Evolutionary conservation across 768 basidiomycete genomes (phyloP).

Genomic region (Rhodocollybia butyracea): DNA sequence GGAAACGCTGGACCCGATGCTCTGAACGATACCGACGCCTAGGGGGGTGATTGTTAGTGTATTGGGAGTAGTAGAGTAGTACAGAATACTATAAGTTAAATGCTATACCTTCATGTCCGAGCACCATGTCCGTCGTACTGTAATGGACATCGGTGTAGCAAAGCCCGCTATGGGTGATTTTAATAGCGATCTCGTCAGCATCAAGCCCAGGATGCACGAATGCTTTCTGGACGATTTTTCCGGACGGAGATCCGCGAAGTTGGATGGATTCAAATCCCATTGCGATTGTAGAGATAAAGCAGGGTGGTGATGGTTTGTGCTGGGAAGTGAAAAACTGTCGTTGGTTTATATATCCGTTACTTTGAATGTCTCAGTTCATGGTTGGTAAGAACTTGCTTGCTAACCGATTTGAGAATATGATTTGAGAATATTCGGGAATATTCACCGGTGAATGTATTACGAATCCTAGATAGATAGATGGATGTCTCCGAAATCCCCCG

Average conservation of each 20-base stretch:
- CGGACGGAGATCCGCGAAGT: not conserved
- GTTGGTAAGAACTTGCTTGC: no score
- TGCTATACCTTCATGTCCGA: constrained; percentile 31
- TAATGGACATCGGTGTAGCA: constrained; percentile 34
- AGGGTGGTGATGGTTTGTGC: no score
- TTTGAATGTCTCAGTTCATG: no score
- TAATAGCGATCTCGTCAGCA: constrained; percentile 4
- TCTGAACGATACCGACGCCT: constrained; percentile 25
- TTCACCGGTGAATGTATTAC: no score
- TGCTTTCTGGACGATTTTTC: constrained; percentile 1
- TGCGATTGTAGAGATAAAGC: no score
- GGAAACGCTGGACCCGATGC: constrained; percentile 17
- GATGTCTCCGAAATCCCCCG: no score
- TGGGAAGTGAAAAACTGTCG: no score
- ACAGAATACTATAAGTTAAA: not conserved
- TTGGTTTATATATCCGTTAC: no score
- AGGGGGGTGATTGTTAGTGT: no score
- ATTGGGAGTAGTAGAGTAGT: not conserved
- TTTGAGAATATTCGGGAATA: no score
- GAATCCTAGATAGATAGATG: no score
- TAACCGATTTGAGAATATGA: no score
- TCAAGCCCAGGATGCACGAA: not conserved
- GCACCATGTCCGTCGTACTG: constrained; percentile 24
- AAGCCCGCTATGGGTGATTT: constrained; percentile 19
- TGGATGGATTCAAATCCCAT: constrained; percentile 1